These are phyloP conservation scores for Alloteropsis semialata DNA, from an alignment of 176 grass and related monocot species.

Conservation along the genomic window DNA sequence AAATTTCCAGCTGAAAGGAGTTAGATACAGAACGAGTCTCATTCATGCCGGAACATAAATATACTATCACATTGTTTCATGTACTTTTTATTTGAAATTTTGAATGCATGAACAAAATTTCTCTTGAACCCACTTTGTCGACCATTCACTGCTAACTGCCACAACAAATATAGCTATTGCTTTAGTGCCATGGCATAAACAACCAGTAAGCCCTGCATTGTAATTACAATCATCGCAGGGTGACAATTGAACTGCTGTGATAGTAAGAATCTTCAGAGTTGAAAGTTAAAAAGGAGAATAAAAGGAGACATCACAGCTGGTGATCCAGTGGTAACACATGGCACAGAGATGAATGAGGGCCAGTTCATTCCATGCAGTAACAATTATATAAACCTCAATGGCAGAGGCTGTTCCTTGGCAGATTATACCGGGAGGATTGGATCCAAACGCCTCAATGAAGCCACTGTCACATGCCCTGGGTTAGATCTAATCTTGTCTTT, in stretches of 20 bases:
- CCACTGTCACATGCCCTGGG: constrained; percentile 43
- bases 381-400: constrained; percentile 41
- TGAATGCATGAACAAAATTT: not conserved
- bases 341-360: constrained; percentile 32
- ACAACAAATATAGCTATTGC: not conserved
- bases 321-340: constrained; percentile 45
- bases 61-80: not conserved
- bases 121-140: not conserved
- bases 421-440: constrained; percentile 45
- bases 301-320: constrained; percentile 44
- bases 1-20: not conserved
- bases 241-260: constrained; percentile 45
- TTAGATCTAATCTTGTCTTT: constrained; percentile 66
- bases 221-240: constrained; percentile 34
- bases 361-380: constrained; percentile 60
- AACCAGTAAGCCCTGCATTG: constrained; percentile 16
- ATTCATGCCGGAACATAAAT: not conserved
- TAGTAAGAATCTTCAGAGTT: constrained; percentile 29
- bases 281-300: constrained; percentile 41
- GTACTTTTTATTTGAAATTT: not conserved
- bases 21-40: not conserved
- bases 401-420: constrained; percentile 46
- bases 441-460: constrained; percentile 46
- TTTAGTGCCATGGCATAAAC: not conserved
- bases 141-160: not conserved